A percentile compares a stretch with the other conserved stretches of the same genome.
These are phyloP conservation scores for Keithomyces neogunnii DNA, from an alignment of 2,329 filamentous ascomycete species.

Conservation along the genomic window DNA sequence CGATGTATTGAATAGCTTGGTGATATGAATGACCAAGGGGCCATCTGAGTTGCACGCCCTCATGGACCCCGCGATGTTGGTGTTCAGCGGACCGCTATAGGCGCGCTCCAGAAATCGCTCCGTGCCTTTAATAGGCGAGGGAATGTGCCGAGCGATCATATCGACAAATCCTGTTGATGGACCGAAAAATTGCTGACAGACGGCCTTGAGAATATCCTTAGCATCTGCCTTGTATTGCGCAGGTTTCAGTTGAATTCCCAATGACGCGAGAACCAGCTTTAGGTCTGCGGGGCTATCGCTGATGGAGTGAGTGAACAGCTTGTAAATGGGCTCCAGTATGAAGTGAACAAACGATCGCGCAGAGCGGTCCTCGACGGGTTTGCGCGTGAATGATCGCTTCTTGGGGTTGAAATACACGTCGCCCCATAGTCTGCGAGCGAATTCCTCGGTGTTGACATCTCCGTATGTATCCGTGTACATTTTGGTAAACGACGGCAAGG, in stretches of 20 bases:
- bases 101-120: conserved; percentile 71
- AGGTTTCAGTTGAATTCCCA: conserved; percentile 84
- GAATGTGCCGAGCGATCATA: conserved; percentile 85
- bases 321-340: conserved; percentile 93
- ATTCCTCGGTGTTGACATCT: conserved; percentile 72
- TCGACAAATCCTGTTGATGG: conserved; percentile 85
- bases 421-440: conserved; percentile 82
- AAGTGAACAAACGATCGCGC: conserved; percentile 91
- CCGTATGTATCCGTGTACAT: conserved; percentile 91
- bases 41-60: conserved; percentile 78
- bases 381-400: conserved; percentile 86
- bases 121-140: conserved; percentile 74
- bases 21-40: conserved; percentile 82
- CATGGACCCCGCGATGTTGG: conserved; percentile 73
- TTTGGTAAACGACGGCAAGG: conserved; percentile 83
- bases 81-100: conserved; percentile 86
- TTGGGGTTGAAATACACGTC: conserved; percentile 92
- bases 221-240: conserved; percentile 88
- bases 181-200: conserved; percentile 94
- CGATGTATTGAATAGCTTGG: conserved; percentile 82
- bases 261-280: conserved; percentile 64
- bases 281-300: conserved; percentile 82
- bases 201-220: conserved; percentile 76
- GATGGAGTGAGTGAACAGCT: conserved; percentile 90
- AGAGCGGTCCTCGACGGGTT: conserved; percentile 69